Base-by-base conservation (phyloP, 2,329 filamentous ascomycete species). In the Verticillium isaacii region DNA sequence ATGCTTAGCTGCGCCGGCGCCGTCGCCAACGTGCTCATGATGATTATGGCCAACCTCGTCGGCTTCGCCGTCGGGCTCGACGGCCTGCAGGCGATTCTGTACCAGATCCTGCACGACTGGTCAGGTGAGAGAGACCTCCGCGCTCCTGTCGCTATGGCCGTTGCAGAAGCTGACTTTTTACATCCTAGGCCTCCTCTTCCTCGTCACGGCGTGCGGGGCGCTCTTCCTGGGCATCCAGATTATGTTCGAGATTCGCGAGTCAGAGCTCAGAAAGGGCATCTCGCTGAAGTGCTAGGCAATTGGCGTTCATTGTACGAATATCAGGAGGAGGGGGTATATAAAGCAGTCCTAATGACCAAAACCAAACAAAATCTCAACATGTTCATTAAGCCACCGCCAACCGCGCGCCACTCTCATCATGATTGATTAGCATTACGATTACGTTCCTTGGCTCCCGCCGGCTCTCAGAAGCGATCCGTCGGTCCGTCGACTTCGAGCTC, bases 191-290 rank as follows among this genome's bases (percentile, higher is more conserved):
- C 71, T 90, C 11, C 72, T 85, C 1, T 99, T 97, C 73, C 75
- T 98, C 55, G 71, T 87, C 12, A 81, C 81, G 2, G 90, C 92
- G 3, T 94, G 87, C 70, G 77, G 75, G n/a, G 87, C 85, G 54
- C 75, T 98, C 9, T 99, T 97, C 72, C 87, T 93, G 0, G 93
- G 90, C 32, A 85, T 90, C 52, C 94, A 98, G 78, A 80, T 97
- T 70, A 99, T 99, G 95, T 97, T 98, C 79, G 95, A 99, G 80
- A 85, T 96, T 67, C 83, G 95, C 59, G 92, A 97, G 78, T 82
- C 84, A 52, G 95, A 99, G 80, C 86, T 88, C 76, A 85, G 94
- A 68, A 86, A 85, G 68, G 95, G 95, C 0, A 89, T 97, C 62
- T 83, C 86, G 67, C 74, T 97, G 75, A 97, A 92, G 78, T 98